A percentile compares a stretch with the other conserved stretches of the same genome.
phyloP scores from a whole-genome alignment of 257 asterid species.

The Linderniella brevidens region DNA sequence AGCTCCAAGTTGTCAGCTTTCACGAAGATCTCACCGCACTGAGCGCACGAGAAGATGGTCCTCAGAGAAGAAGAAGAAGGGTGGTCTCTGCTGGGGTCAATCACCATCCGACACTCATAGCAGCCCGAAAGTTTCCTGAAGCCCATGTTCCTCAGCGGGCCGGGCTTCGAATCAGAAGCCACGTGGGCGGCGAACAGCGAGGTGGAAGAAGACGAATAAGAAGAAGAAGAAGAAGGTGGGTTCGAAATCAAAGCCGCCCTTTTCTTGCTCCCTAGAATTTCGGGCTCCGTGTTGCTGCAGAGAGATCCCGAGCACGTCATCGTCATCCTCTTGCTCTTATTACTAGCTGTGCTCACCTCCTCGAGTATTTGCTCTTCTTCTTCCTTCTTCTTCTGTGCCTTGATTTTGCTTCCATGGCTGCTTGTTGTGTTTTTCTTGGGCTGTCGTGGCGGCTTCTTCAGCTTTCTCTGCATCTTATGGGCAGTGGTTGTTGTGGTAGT shows the following conservation, averaged over 20 bases:
- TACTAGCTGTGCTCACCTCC: constrained; percentile 3
- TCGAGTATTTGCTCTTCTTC: constrained; percentile 10
- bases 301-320: constrained; percentile 68
- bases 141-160: constrained; percentile 25
- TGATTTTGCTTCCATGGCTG: neutral
- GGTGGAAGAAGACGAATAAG: neutral
- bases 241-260: constrained; percentile 4
- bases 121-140: constrained; percentile 59
- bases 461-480: neutral
- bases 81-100: too few species aligned
- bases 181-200: constrained; percentile 12
- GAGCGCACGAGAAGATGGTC: constrained; percentile 21
- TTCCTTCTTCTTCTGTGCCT: neutral
- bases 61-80: too few species aligned
- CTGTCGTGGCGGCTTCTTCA: neutral
- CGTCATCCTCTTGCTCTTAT: constrained; percentile 21
- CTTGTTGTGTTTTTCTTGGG: neutral
- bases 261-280: constrained; percentile 21
- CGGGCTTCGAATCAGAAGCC: neutral
- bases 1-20: constrained; percentile 51
- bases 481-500: constrained; percentile 15
- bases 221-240: too few species aligned
- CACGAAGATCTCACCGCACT: constrained; percentile 57
- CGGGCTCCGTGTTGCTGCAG: constrained; percentile 77
- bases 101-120: constrained; percentile 45